phyloP scores from a whole-genome alignment of 192 early-diverging fungal species.

The Gryganskiella cystojenkinii region DNA sequence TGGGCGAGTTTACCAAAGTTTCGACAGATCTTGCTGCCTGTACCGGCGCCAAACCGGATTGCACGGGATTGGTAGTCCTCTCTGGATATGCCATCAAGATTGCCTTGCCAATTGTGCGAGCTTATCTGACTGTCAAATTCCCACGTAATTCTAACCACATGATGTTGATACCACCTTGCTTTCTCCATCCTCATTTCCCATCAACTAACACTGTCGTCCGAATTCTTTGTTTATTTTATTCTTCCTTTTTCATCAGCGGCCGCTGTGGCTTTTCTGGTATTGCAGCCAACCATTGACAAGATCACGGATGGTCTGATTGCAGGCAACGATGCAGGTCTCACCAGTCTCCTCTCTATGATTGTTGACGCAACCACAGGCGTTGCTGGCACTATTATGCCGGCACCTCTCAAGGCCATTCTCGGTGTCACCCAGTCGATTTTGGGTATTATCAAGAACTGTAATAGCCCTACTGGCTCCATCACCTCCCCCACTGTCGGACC shows the following conservation, averaged over 20 bases:
- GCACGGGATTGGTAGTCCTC: conserved; percentile 7
- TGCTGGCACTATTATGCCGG: background rate
- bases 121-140: conserved; percentile 3
- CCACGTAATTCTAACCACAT: background rate
- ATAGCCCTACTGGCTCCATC: too few relatives aligned
- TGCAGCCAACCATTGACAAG: conserved; percentile 17
- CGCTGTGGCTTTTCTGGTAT: background rate
- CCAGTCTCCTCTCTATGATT: background rate
- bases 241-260: background rate
- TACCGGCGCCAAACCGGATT: conserved; percentile 1
- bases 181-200: background rate
- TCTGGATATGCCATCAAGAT: conserved; percentile 14
- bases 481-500: too few relatives aligned
- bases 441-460: conserved; percentile 12
- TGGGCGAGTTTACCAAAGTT: background rate
- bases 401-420: conserved; percentile 3
- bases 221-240: background rate
- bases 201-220: background rate
- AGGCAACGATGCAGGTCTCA: background rate
- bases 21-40: background rate
- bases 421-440: conserved; percentile 1
- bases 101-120: background rate
- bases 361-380: background rate
- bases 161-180: background rate
- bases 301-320: conserved; percentile 1